A percentile compares a stretch with the other conserved stretches of the same genome.
Conservation (phyloP, 441 rosid genomes). For the Syzygium malaccense region DNA sequence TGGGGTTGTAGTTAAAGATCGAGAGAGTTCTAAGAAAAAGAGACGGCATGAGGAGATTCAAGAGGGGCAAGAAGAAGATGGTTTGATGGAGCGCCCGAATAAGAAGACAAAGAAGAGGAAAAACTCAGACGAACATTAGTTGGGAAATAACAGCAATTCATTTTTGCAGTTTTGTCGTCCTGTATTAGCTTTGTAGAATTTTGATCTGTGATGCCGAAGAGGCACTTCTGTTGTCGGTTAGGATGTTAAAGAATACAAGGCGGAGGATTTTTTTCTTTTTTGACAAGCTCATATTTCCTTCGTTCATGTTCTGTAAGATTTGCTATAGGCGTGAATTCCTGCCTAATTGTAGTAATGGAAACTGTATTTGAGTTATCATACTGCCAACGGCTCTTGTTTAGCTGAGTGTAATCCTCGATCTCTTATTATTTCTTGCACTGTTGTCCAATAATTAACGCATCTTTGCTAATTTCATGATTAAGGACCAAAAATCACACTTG, state of each 20-base stretch:
- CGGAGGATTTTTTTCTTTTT: background rate
- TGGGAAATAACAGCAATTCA: background rate
- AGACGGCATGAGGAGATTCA: slow-evolving; percentile 20
- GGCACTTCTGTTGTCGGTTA: background rate
- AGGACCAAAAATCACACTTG: background rate
- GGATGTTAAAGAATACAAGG: background rate
- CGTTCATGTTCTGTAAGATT: background rate
- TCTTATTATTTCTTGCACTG: background rate
- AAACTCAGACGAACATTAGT: background rate
- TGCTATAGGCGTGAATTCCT: background rate
- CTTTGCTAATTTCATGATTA: background rate
- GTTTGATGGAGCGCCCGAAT: slow-evolving; percentile 14
- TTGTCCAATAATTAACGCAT: background rate
- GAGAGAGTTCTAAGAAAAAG: slow-evolving; percentile 18
- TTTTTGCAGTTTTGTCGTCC: background rate
- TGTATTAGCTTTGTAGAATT: background rate
- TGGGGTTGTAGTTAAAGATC: background rate
- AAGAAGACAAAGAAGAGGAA: slow-evolving; percentile 36
- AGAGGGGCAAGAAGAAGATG: slow-evolving; percentile 14
- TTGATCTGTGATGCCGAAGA: background rate
- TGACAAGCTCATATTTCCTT: background rate
- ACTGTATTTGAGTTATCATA: background rate
- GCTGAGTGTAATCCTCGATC: background rate
- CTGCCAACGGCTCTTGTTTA: background rate
- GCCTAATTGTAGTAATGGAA: background rate